phyloP scores from a whole-genome alignment of 2,329 filamentous ascomycete species.

The Diaporthe sp. region DNA sequence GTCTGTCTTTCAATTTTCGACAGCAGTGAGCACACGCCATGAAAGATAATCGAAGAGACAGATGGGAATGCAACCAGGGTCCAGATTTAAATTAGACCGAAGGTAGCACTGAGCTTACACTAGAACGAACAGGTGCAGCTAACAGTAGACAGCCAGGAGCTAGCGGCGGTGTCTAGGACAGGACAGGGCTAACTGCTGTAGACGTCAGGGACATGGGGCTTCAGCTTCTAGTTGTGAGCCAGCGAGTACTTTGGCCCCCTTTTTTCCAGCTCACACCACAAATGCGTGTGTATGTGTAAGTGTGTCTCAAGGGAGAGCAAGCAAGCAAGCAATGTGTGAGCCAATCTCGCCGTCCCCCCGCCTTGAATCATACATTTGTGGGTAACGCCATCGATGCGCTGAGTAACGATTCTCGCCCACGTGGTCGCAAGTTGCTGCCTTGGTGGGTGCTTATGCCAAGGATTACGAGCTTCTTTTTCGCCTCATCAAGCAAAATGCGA shows the following conservation, averaged over 20 bases:
- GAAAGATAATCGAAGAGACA: background rate
- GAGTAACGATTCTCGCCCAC: slow-evolving; percentile 17
- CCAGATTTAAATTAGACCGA: slow-evolving; percentile 8
- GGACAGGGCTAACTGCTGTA: background rate
- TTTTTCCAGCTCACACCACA: background rate
- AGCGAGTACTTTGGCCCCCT: background rate
- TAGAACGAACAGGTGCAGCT: background rate
- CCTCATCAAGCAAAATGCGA: background rate
- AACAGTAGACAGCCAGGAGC: background rate
- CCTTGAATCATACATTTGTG: background rate
- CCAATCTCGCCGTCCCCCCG: background rate
- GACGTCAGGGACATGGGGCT: background rate
- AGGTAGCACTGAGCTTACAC: background rate
- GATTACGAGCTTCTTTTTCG: background rate
- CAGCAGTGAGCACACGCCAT: background rate
- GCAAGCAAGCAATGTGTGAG: background rate
- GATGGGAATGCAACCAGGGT: slow-evolving; percentile 12
- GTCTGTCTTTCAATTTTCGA: background rate
- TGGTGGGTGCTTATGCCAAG: slow-evolving; percentile 21
- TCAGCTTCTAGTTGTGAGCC: too few relatives aligned
- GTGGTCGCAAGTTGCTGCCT: slow-evolving; percentile 21
- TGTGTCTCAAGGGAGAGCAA: background rate
- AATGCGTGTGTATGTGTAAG: background rate
- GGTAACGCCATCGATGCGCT: background rate
- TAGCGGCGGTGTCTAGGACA: slow-evolving; percentile 1